Conservation (phyloP, 805 yeast genomes). For the Yamadazyma laniorum region DNA sequence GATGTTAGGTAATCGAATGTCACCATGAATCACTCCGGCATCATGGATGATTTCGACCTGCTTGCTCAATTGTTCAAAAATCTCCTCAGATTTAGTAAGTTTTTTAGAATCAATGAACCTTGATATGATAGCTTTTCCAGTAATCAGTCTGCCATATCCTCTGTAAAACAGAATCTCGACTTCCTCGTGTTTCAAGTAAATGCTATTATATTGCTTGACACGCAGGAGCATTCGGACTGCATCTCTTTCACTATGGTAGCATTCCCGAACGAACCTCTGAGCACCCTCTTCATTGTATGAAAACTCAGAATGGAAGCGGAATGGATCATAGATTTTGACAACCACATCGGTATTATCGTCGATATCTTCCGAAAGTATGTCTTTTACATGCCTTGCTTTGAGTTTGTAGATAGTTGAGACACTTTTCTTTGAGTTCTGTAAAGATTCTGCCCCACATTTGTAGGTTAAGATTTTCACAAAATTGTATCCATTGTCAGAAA, state of each 20-base stretch:
- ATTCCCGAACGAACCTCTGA: background rate
- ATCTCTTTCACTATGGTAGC: slow-evolving; percentile 3
- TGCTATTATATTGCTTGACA: slow-evolving; percentile 1
- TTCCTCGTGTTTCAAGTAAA: slow-evolving; percentile 1
- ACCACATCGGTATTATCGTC: slow-evolving; percentile 1
- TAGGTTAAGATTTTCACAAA: background rate
- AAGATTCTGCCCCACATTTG: background rate
- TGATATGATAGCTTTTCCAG: slow-evolving; percentile 2
- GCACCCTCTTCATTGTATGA: background rate
- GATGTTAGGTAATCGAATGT: background rate
- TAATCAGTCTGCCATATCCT: slow-evolving; percentile 2
- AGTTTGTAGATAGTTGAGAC: slow-evolving; percentile 1
- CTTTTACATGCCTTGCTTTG: slow-evolving; percentile 1
- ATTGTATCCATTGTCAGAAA: background rate
- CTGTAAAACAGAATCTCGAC: slow-evolving; percentile 1
- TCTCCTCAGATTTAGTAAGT: background rate
- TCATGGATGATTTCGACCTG: slow-evolving; percentile 4
- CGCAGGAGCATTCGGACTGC: slow-evolving; percentile 1
- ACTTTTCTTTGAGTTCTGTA: slow-evolving; percentile 1
- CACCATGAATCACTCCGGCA: slow-evolving; percentile 2
- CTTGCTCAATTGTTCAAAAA: background rate
- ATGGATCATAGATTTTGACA: slow-evolving; percentile 3
- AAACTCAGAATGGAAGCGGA: background rate
- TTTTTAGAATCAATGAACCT: slow-evolving; percentile 3
- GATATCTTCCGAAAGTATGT: background rate